Evolutionary conservation across 2,329 filamentous ascomycete genomes (phyloP), one percentile per base, ranked within the genome.

Genomic region (Alternaria consortialis): DNA sequence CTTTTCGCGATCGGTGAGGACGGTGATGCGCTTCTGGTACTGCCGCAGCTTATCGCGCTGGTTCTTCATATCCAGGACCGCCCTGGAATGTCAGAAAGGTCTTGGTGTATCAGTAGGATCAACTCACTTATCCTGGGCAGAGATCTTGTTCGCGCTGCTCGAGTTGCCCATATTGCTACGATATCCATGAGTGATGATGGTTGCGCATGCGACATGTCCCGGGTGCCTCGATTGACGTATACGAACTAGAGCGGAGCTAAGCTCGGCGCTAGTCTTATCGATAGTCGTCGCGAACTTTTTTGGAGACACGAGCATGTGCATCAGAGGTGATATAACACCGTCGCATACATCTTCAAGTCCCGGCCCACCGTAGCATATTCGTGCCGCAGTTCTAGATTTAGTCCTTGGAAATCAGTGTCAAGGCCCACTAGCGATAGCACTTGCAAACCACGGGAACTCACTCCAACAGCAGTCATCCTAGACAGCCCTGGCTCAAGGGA

Each of bases 21-120:
- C 85, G 36, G 89, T 90, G 76, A 99, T 95, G 73, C 92, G 91
- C 74, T 91, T 91, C 80, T 97, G 94, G 83, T 98, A 98, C 79
- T 97, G 93, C 75, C 96, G 94, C 4, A 99, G 90, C 80, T 93
- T 96, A 84, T 99, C 95, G 79, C 95, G 94, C 83, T 98, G 94
- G 81, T 89, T 93, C 84, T 98, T 98, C 83, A 98, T 91, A 82
- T 98, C 94, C 74, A 98, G 90, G 80, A 98, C 97, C 62, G 94
- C 94, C 83, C 94, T 97, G 77, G 43, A 11, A 6, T 34, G 53
- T 70, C 42, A 71, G 65, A 46, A 43, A 17, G 23, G 46, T 12
- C 0, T 46, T 39, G 37, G n/a, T 43, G 29, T 46, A 25, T 43
- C n/a, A 7, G 11, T 6, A 9, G 43, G 25, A 23, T 25, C 0